Evolutionary conservation across 371 early-diverging fungal species (phyloP).

Genomic region (Basidiobolus meristosporus): DNA sequence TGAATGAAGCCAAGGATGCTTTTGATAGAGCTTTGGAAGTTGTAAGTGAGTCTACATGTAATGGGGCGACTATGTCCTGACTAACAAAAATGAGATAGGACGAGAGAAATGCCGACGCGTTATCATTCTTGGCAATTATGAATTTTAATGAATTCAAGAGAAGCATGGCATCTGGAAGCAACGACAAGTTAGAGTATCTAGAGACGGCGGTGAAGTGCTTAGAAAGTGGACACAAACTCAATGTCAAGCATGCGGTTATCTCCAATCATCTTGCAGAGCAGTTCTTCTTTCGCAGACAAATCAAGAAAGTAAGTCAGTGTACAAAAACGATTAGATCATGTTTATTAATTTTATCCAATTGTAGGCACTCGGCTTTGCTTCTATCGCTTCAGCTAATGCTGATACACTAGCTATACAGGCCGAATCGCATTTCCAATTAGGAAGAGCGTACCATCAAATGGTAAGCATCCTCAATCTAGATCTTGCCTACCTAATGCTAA

Average conservation of each 20-base stretch:
- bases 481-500: neutral
- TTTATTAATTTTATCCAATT: neutral
- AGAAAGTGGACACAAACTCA: constrained; percentile 14
- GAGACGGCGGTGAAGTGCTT: constrained; percentile 17
- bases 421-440: constrained; percentile 37
- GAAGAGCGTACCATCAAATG: constrained; percentile 28
- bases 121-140: constrained; percentile 47
- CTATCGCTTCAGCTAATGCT: constrained; percentile 9
- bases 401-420: constrained; percentile 26
- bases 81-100: constrained; percentile 9
- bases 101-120: constrained; percentile 33
- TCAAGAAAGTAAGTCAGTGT: constrained; percentile 13
- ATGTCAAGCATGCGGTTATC: constrained; percentile 12
- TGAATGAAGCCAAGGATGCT: constrained; percentile 39
- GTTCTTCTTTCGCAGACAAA: constrained; percentile 23
- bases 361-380: neutral
- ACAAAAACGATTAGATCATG: neutral
- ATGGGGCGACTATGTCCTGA: constrained; percentile 1
- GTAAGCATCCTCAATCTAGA: constrained; percentile 4
- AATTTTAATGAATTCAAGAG: constrained; percentile 54
- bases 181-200: constrained; percentile 10
- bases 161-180: constrained; percentile 7
- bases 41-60: too few species aligned
- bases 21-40: constrained; percentile 47
- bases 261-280: constrained; percentile 32